phyloP scores from a whole-genome alignment of 2,329 filamentous ascomycete genomes.

The Aspergillus oerlinghausenensis region DNA sequence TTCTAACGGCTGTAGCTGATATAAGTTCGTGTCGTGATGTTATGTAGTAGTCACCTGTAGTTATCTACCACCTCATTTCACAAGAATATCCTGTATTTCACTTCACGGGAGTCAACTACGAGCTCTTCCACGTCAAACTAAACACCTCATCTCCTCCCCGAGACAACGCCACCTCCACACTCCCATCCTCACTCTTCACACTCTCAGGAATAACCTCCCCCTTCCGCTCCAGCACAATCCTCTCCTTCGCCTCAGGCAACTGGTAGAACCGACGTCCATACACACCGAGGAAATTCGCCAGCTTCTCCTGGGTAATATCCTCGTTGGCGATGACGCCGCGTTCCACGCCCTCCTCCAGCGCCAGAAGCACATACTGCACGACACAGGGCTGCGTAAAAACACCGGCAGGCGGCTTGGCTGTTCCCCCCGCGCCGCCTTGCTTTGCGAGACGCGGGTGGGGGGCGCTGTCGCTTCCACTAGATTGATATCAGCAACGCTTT shows the following conservation, averaged over 20 bases:
- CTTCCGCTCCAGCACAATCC: not conserved
- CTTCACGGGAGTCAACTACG: not conserved
- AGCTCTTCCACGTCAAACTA: not conserved
- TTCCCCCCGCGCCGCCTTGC: constrained; percentile 37
- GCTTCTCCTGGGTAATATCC: not conserved
- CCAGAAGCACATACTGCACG: not conserved
- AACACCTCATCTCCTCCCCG: not conserved
- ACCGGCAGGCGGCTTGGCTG: constrained; percentile 49
- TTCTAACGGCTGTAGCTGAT: not conserved
- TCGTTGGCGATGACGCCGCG: not conserved
- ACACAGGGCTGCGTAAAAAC: constrained; percentile 55
- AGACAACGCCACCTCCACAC: not conserved
- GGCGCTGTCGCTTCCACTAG: constrained; percentile 60
- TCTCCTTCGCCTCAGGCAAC: not conserved
- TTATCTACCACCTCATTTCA: not conserved
- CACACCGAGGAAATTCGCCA: not conserved
- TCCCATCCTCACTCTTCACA: not conserved
- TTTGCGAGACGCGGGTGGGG: constrained; percentile 58
- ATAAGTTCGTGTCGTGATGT: not conserved
- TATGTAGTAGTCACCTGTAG: not conserved
- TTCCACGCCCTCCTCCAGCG: not conserved
- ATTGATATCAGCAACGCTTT: not conserved
- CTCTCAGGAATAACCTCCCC: not conserved
- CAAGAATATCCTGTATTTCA: not conserved
- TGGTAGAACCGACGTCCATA: not conserved